Conservation (phyloP, 176 grass and related monocot genomes). For the Panicum miliaceum region DNA sequence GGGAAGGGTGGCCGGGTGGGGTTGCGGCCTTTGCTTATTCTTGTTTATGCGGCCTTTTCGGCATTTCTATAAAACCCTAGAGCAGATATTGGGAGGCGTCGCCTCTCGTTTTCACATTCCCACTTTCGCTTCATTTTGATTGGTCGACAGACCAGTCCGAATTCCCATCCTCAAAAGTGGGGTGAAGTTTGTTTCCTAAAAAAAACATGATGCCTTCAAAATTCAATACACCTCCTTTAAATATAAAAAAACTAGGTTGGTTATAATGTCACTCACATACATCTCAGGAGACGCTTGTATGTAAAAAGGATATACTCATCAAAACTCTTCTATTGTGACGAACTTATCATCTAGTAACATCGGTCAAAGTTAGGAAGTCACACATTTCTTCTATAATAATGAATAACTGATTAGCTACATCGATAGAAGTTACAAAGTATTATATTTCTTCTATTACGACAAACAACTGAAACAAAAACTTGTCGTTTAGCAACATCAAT, state of each 20-base stretch:
- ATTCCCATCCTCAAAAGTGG: background rate
- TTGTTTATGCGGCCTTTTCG: constrained; percentile 15
- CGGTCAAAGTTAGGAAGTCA: too few relatives aligned
- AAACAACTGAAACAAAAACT: too few relatives aligned
- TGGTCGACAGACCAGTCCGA: background rate
- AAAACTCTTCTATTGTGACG: too few relatives aligned
- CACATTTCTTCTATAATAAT: too few relatives aligned
- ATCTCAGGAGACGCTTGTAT: too few relatives aligned
- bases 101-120: constrained; percentile 33
- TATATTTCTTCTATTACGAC: too few relatives aligned
- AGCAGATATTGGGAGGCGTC: constrained; percentile 24
- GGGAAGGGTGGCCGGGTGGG: constrained; percentile 7
- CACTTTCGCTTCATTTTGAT: constrained; percentile 16
- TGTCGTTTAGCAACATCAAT: too few relatives aligned
- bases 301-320: too few relatives aligned
- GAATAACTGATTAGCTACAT: too few relatives aligned
- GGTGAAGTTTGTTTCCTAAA: background rate
- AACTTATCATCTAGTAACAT: too few relatives aligned
- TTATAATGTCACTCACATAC: too few relatives aligned
- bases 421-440: too few relatives aligned
- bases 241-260: background rate
- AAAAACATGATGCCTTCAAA: background rate
- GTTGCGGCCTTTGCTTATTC: background rate
- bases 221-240: background rate
- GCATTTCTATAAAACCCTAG: constrained; percentile 59